phyloP scores from a whole-genome alignment of 2,329 filamentous ascomycete species.

The Neophaeococcomyces aloes region DNA sequence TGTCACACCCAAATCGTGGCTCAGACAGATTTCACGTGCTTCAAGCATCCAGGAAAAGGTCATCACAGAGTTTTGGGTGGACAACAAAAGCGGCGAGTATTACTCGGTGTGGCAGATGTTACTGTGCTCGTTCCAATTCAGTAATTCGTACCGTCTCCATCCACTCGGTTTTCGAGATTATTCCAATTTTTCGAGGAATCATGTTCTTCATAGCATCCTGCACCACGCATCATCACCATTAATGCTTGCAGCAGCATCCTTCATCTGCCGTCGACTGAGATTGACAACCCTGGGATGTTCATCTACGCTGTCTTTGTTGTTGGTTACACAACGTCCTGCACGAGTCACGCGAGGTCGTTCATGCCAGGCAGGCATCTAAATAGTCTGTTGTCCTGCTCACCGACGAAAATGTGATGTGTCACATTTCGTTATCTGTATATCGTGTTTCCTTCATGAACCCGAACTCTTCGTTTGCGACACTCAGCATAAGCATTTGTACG shows the following conservation, averaged over 20 bases:
- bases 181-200: background rate
- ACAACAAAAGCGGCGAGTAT: too few species aligned
- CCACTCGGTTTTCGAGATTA: background rate
- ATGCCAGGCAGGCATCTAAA: constrained; percentile 1
- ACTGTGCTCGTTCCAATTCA: constrained; percentile 1
- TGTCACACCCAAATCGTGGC: too few species aligned
- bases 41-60: too few species aligned
- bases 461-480: background rate
- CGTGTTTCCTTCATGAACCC: background rate
- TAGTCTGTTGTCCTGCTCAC: background rate
- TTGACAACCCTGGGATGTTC: background rate
- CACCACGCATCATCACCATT: background rate
- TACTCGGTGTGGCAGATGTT: too few species aligned
- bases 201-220: background rate
- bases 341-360: constrained; percentile 5
- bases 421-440: background rate
- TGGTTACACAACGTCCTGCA: constrained; percentile 7
- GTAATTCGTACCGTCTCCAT: constrained; percentile 18
- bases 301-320: background rate
- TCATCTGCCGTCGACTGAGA: background rate
- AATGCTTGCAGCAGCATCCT: background rate
- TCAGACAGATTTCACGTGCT: too few species aligned
- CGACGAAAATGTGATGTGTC: constrained; percentile 7
- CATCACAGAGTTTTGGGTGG: too few species aligned
- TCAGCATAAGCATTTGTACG: background rate